phyloP scores from a whole-genome alignment of 2,329 filamentous ascomycete genomes.

The Botrytis cinerea region DNA sequence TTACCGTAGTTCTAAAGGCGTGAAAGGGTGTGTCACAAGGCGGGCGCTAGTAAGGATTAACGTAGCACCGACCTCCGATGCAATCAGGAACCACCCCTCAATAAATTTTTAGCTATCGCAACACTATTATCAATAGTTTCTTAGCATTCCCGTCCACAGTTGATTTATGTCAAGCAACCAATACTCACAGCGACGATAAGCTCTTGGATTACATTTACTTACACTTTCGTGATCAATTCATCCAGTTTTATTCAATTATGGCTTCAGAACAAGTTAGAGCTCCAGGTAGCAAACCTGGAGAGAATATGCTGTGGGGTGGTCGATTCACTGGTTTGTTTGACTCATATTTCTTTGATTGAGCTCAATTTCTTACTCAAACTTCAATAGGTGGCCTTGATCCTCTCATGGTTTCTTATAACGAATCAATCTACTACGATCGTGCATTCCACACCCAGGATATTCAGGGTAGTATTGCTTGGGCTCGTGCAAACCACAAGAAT shows the following conservation, averaged over 20 bases:
- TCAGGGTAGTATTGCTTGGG: constrained; percentile 76
- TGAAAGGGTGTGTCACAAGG: neutral
- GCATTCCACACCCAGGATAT: constrained; percentile 80
- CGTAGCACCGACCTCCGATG: constrained; percentile 9
- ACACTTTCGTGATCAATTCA: neutral
- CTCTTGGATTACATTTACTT: neutral
- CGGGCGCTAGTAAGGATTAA: constrained; percentile 17
- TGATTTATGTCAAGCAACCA: neutral
- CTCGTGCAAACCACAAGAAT: constrained; percentile 73
- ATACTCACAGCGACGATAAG: neutral
- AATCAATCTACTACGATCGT: constrained; percentile 76
- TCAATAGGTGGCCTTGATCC: constrained; percentile 74
- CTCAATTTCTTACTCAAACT: constrained; percentile 26
- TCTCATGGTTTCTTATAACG: constrained; percentile 84
- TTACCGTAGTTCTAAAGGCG: neutral
- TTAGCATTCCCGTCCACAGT: constrained; percentile 3
- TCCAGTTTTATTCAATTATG: constrained; percentile 32
- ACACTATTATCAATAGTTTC: constrained; percentile 19
- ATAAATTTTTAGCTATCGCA: constrained; percentile 11
- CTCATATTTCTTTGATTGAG: neutral
- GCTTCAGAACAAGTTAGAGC: constrained; percentile 36
- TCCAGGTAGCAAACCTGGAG: constrained; percentile 38
- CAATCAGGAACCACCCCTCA: constrained; percentile 10
- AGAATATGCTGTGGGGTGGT: constrained; percentile 57
- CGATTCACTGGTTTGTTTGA: constrained; percentile 55